A percentile compares a stretch with the other conserved stretches of the same genome.
Conservation (phyloP, 116 monocot species). For the Dioscorea cayenensis region DNA sequence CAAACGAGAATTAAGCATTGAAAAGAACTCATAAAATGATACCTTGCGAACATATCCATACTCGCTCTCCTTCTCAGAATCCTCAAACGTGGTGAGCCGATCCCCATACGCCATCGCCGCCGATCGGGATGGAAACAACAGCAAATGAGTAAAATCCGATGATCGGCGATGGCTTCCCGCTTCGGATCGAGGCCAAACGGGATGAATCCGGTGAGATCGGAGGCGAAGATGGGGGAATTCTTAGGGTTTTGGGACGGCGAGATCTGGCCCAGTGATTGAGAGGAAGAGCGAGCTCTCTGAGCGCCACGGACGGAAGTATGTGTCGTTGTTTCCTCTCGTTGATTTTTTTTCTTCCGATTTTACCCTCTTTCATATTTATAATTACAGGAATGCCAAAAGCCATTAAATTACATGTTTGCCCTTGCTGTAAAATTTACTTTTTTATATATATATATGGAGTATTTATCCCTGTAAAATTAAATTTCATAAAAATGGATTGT, state of each 20-base stretch:
- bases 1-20: neutral
- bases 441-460: no score
- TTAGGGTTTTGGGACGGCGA: neutral
- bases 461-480: no score
- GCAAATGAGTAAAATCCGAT: neutral
- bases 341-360: neutral
- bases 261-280: neutral
- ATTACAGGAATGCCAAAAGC: neutral
- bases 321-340: neutral
- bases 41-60: slow-evolving; percentile 98
- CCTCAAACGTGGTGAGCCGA: slow-evolving; percentile 94
- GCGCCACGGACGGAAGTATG: neutral
- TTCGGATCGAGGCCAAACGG: neutral
- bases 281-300: neutral
- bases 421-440: no score
- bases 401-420: no score
- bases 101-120: slow-evolving; percentile 60
- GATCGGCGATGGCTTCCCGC: neutral
- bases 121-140: neutral
- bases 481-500: no score
- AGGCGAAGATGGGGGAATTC: neutral
- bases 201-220: neutral
- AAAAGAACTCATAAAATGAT: neutral
- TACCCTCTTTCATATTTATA: neutral
- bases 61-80: slow-evolving; percentile 99